Percentiles rank a stretch among this genome's conserved stretches.
These are phyloP conservation scores for Vaccinium myrtillus DNA, from an alignment of 148 eudicot genomes.

Conservation along the genomic window DNA sequence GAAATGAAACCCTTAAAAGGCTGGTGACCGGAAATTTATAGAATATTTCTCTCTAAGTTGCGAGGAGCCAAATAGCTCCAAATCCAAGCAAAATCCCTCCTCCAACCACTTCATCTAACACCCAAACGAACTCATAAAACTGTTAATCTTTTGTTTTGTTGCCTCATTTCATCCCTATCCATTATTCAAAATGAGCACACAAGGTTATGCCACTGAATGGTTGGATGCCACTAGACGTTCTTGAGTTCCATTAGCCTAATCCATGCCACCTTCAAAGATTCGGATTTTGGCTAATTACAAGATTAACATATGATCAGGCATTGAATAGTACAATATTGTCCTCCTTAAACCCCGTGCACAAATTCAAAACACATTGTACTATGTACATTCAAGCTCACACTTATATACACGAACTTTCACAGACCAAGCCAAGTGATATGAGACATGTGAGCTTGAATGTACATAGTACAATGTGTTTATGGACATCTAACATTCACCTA, in stretches of 20 bases:
- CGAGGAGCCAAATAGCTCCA: neutral
- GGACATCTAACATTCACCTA: no score
- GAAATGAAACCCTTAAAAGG: no score
- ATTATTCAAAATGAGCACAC: neutral
- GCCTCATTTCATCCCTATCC: neutral
- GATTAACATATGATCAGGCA: neutral
- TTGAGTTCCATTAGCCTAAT: no score
- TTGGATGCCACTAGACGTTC: neutral
- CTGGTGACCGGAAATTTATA: neutral
- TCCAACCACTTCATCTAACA: neutral
- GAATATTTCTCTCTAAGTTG: neutral
- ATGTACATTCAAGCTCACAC: no score
- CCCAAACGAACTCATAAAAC: neutral
- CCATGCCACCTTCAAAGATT: neutral
- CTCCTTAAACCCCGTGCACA: no score
- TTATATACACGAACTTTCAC: no score
- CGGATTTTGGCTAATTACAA: neutral
- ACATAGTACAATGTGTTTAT: no score
- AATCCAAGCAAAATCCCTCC: neutral
- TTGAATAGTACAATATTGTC: no score
- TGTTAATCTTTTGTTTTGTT: neutral
- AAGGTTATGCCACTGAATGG: neutral
- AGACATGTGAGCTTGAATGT: no score
- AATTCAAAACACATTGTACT: no score
- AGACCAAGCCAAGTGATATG: no score